Conservation (phyloP, 805 yeast species). For the Komagataella populi region DNA sequence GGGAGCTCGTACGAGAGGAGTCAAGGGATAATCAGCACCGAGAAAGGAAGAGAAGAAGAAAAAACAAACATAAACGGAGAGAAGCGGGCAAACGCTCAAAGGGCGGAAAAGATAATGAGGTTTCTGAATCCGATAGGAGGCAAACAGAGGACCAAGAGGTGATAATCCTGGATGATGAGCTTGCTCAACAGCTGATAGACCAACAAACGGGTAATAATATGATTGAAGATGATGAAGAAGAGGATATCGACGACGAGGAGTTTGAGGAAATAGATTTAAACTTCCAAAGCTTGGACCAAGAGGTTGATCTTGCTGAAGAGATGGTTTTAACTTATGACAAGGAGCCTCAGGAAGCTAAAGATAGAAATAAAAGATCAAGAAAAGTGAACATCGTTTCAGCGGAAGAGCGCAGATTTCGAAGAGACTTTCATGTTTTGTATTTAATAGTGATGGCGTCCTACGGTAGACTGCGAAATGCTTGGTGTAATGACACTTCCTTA, state of each 20-base stretch:
- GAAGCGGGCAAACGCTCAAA: background rate
- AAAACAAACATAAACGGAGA: background rate
- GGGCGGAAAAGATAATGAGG: background rate
- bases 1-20: background rate
- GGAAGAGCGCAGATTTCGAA: conserved; percentile 43
- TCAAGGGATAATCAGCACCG: background rate
- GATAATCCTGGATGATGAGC: background rate
- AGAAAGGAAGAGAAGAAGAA: background rate
- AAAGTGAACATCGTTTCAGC: conserved; percentile 24
- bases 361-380: conserved; percentile 13
- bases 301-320: conserved; percentile 11
- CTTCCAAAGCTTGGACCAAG: conserved; percentile 16
- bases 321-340: background rate
- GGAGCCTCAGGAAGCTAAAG: conserved; percentile 7
- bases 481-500: conserved; percentile 47
- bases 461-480: conserved; percentile 54
- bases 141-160: background rate
- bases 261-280: conserved; percentile 24
- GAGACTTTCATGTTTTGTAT: conserved; percentile 41
- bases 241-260: conserved; percentile 23
- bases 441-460: conserved; percentile 50
- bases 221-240: conserved; percentile 10
- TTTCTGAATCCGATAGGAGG: background rate
- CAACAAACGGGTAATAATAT: background rate
- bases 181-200: background rate